Conservation (phyloP, 140 eudicot genomes). For the Artemisia princeps region DNA sequence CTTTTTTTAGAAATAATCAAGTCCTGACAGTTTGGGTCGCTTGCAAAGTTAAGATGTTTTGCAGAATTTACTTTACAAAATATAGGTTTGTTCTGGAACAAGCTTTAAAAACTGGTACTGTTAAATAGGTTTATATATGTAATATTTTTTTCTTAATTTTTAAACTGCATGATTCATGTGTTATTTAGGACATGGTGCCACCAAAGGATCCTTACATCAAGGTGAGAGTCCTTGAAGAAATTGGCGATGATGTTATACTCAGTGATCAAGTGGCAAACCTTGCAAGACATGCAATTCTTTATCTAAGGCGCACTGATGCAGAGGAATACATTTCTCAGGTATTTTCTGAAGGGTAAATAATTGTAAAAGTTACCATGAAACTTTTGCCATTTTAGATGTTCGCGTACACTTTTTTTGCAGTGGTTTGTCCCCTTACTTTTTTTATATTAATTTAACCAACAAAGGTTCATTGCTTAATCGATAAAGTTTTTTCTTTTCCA, state of each 20-base stretch:
- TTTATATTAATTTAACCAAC: too few species aligned
- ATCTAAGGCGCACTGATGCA: conserved; percentile 76
- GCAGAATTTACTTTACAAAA: too few species aligned
- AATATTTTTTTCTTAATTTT: neutral
- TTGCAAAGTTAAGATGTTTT: too few species aligned
- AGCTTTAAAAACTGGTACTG: neutral
- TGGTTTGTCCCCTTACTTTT: too few species aligned
- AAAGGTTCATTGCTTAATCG: too few species aligned
- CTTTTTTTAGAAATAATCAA: too few species aligned
- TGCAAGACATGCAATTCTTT: conserved; percentile 77
- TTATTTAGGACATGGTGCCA: conserved; percentile 77
- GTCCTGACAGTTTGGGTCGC: too few species aligned
- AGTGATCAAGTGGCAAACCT: conserved; percentile 68
- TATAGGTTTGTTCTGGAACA: neutral
- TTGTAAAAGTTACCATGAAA: too few species aligned
- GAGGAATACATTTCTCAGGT: conserved; percentile 76
- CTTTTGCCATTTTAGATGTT: too few species aligned
- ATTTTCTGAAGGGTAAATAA: neutral
- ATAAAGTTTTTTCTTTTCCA: too few species aligned
- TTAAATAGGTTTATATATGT: too few species aligned
- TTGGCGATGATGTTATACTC: conserved; percentile 52
- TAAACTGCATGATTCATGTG: neutral
- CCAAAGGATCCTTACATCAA: conserved; percentile 98
- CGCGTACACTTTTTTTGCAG: too few species aligned
- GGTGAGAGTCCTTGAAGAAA: conserved; percentile 87